Percentiles rank a stretch among this genome's conserved stretches.
Evolutionary conservation across 164 flowering plant species (phyloP).

Genomic region (Nymphaea colorata): DNA sequence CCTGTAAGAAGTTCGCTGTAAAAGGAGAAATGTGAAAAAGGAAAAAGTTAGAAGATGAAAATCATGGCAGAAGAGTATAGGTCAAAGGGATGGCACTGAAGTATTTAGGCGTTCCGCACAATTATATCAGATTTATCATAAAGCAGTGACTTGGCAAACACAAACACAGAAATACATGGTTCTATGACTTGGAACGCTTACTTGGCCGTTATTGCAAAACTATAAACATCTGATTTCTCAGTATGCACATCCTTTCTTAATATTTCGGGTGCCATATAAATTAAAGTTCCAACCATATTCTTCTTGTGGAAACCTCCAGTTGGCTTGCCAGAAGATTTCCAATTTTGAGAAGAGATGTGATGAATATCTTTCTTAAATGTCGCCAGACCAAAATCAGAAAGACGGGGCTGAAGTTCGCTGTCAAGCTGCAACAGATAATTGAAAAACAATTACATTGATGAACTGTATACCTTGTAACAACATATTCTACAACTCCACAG

Average conservation of each 20-base stretch:
- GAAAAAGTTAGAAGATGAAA: background rate
- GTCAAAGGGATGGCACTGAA: too few species aligned
- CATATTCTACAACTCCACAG: background rate
- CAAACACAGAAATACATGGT: too few species aligned
- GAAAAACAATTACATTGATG: background rate
- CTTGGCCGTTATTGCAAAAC: constrained; percentile 82
- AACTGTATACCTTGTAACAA: background rate
- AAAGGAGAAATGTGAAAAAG: constrained; percentile 1
- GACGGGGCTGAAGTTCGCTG: constrained; percentile 45
- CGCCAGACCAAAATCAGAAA: constrained; percentile 93
- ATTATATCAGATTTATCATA: too few species aligned
- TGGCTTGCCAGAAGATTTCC: constrained; percentile 94
- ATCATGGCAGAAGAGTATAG: too few species aligned
- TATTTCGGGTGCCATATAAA: constrained; percentile 95
- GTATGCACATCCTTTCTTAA: constrained; percentile 68
- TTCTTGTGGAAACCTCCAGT: constrained; percentile 97
- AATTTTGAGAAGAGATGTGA: constrained; percentile 44
- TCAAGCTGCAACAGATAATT: constrained; percentile 53
- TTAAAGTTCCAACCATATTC: constrained; percentile 92
- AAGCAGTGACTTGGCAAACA: too few species aligned
- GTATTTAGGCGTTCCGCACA: too few species aligned
- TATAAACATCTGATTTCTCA: constrained; percentile 89
- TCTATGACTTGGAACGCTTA: constrained; percentile 22
- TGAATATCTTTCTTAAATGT: constrained; percentile 56
- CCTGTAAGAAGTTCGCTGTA: constrained; percentile 94